Conservation (phyloP, 257 asterid species). For the Scutellaria minor region DNA sequence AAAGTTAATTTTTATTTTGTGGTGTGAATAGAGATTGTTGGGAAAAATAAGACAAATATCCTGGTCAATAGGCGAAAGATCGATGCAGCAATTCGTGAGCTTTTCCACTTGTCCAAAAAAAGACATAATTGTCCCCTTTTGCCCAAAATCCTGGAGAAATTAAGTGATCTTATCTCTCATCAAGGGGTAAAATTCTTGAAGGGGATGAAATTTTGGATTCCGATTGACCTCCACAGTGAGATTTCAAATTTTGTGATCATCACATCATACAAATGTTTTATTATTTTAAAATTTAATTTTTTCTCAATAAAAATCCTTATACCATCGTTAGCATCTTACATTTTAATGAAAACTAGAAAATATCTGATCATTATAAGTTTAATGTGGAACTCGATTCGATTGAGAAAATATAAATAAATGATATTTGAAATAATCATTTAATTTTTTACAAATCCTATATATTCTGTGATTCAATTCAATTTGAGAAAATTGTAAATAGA, state of each 20-base stretch:
- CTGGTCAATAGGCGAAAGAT: constrained; percentile 48
- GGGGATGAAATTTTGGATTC: constrained; percentile 3
- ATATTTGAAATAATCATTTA: too few species aligned
- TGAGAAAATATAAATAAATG: too few species aligned
- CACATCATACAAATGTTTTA: too few species aligned
- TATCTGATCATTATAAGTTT: too few species aligned
- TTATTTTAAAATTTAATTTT: too few species aligned
- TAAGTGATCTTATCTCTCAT: background rate
- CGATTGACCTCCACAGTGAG: constrained; percentile 20
- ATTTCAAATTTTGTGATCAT: background rate
- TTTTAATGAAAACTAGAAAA: too few species aligned
- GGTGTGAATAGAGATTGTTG: constrained; percentile 31
- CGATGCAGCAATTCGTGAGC: constrained; percentile 11
- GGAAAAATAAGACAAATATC: constrained; percentile 40
- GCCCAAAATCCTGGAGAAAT: constrained; percentile 21
- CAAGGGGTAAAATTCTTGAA: constrained; percentile 33
- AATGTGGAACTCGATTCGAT: too few species aligned
- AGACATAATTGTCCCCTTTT: background rate
- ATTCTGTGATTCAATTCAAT: too few species aligned
- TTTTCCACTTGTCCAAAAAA: constrained; percentile 23
- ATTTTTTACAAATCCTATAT: too few species aligned
- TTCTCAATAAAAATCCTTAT: too few species aligned
- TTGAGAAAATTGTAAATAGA: too few species aligned
- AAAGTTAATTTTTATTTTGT: background rate
- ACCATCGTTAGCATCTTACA: too few species aligned